Percentiles rank a stretch among this genome's conserved stretches.
Conservation (phyloP, 2,329 filamentous ascomycete genomes). For the Teratosphaeria gauchensis region DNA sequence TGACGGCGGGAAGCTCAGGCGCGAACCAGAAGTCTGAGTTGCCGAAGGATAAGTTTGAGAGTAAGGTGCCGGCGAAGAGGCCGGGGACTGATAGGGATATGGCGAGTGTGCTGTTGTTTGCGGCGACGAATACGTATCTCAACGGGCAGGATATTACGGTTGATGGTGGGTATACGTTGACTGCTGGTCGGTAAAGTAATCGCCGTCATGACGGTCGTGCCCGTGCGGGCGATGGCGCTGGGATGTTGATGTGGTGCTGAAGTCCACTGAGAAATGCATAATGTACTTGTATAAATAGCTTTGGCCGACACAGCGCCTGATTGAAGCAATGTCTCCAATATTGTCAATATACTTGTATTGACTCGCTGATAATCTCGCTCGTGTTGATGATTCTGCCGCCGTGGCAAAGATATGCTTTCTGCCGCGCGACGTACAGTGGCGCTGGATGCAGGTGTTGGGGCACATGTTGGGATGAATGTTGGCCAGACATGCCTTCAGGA, state of each 20-base stretch:
- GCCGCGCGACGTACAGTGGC: no score
- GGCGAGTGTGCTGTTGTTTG: conserved; percentile 47
- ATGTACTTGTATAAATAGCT: background rate
- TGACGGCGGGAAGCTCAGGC: conserved; percentile 44
- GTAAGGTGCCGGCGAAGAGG: conserved; percentile 40
- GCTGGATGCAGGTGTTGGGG: no score
- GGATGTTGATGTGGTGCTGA: no score
- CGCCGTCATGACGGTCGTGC: no score
- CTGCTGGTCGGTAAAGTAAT: conserved; percentile 18
- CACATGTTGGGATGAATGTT: no score
- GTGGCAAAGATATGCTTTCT: no score
- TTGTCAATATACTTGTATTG: background rate
- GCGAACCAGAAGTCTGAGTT: conserved; percentile 47
- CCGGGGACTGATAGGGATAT: conserved; percentile 52
- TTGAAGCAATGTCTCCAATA: background rate
- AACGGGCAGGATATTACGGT: conserved; percentile 43
- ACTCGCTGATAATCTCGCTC: background rate
- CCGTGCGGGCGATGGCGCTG: no score
- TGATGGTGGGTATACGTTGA: conserved; percentile 45
- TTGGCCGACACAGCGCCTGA: background rate
- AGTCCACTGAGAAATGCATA: background rate
- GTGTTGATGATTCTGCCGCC: no score
- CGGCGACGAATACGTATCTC: conserved; percentile 40
- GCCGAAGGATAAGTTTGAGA: conserved; percentile 42
- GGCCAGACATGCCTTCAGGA: no score